Evolutionary conservation across 768 basidiomycete genomes (phyloP).

Genomic region (Rubroboletus pulcherrimus): DNA sequence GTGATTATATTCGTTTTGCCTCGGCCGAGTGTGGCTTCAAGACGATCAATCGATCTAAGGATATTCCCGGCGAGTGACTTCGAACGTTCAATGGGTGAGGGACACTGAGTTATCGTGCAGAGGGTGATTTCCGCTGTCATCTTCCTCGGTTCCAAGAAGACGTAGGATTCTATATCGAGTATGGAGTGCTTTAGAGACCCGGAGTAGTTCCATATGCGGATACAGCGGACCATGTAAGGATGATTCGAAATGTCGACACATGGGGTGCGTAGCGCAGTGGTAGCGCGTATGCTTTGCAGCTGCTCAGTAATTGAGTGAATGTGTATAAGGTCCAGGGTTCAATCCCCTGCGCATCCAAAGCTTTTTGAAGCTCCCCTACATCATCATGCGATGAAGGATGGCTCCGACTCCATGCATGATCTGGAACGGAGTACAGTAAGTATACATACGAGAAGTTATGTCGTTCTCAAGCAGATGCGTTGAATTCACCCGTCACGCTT

Average conservation of each 20-base stretch:
- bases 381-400: neutral
- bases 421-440: too few relatives aligned
- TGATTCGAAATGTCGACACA: fast-evolving
- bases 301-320: slow-evolving; percentile 8
- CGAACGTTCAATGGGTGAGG: neutral
- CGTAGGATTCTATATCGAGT: neutral
- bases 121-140: slow-evolving; percentile 37
- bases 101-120: slow-evolving; percentile 18
- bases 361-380: slow-evolving; percentile 10
- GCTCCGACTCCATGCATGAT: neutral
- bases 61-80: slow-evolving; percentile 28
- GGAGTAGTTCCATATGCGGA: neutral
- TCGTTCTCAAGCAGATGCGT: neutral
- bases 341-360: slow-evolving; percentile 40
- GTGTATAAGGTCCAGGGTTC: slow-evolving; percentile 44
- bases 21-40: too few relatives aligned
- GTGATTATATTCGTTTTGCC: too few relatives aligned
- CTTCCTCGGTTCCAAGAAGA: slow-evolving; percentile 46
- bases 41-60: slow-evolving; percentile 27
- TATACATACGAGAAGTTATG: too few relatives aligned
- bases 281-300: slow-evolving; percentile 44
- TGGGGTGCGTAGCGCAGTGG: slow-evolving; percentile 34
- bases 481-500: too few relatives aligned
- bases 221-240: neutral
- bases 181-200: neutral